Evolutionary conservation across 2,329 filamentous ascomycete species (phyloP), one percentile per base, ranked within the genome.

Genomic region (Pseudomassariella vexata): DNA sequence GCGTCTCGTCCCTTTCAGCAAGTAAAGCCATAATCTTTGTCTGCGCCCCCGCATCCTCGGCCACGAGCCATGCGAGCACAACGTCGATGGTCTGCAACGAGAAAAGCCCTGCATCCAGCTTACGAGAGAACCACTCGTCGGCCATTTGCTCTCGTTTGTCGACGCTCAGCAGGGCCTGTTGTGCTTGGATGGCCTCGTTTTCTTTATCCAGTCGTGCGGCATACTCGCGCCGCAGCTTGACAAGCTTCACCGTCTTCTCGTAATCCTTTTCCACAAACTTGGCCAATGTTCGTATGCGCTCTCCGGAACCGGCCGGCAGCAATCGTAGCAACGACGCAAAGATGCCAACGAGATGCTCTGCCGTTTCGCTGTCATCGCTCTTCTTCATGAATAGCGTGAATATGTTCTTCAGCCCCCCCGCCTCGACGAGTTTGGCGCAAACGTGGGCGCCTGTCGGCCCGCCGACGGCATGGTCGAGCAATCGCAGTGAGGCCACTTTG

Each of bases 211-310:
- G 59, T 11, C 75, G 70, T 0, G 69, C 63, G 0, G 73, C 72
- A 52, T 88, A 94, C 9, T 85, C 82, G 28, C 76, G 64, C 24
- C 89, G 75, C 28, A 95, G 57, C 38, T 72, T 67, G 21, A 94
- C 56, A 5, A 96, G 66, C 52, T 80, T 85, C 5, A 54, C 63
- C 22, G 87, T 76, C 66, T 96, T 96, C 45, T 82, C 86, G 54
- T 94, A 95, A 43, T 95, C 80, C 53, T 87, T 94, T 57, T 98
- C 92, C 12, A 95, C 83, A 49, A 96, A 96, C 52, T 98, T 98
- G 28, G 89, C 90, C 4, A 96, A 70, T 1, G 82, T 75, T 4
- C 92, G 77, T 46, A 96, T 94, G 5, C 92, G 76, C 19, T 80
- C 71, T 0, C 85, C 69, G 2, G 85, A 88, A 19, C 86, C 77